Conservation (phyloP, 257 asterid genomes). For the Nicotiana knightiana region DNA sequence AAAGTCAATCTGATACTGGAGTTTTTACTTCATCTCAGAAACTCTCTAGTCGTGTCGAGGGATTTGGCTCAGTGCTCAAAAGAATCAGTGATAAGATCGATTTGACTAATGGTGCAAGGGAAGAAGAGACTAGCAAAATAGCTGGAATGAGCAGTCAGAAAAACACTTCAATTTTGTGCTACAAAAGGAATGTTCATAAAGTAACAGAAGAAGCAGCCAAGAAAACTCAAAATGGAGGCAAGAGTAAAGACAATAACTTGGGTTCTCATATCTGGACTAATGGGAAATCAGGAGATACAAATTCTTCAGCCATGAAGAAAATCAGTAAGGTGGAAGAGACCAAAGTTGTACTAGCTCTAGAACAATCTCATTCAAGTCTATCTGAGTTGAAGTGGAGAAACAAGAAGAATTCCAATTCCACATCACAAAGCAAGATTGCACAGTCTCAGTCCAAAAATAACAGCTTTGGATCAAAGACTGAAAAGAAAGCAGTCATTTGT, state of each 20-base stretch:
- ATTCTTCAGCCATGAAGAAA: neutral
- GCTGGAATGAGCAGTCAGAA: neutral
- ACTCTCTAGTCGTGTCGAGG: conserved; percentile 5
- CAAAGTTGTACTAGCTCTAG: conserved; percentile 52
- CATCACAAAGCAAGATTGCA: neutral
- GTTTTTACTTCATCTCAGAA: too few relatives aligned
- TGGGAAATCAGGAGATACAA: neutral
- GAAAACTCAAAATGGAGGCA: conserved; percentile 3
- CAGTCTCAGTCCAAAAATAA: neutral
- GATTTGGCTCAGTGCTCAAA: conserved; percentile 15
- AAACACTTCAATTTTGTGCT: conserved; percentile 1
- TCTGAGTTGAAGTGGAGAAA: conserved; percentile 37
- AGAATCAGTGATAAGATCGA: conserved; percentile 16
- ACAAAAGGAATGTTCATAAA: conserved; percentile 2
- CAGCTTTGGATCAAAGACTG: neutral
- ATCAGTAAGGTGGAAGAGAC: conserved; percentile 16
- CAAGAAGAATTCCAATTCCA: conserved; percentile 29
- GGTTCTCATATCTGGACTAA: neutral
- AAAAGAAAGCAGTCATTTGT: neutral
- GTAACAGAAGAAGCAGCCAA: neutral
- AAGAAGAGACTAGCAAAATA: conserved; percentile 8
- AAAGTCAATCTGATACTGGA: conserved; percentile 21
- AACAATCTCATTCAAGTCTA: conserved; percentile 36
- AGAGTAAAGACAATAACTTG: neutral
- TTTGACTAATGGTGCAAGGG: conserved; percentile 14